Percentiles rank a stretch among this genome's conserved stretches.
Evolutionary conservation across 768 basidiomycete genomes (phyloP).

Genomic region (Termitomyces titanicus): DNA sequence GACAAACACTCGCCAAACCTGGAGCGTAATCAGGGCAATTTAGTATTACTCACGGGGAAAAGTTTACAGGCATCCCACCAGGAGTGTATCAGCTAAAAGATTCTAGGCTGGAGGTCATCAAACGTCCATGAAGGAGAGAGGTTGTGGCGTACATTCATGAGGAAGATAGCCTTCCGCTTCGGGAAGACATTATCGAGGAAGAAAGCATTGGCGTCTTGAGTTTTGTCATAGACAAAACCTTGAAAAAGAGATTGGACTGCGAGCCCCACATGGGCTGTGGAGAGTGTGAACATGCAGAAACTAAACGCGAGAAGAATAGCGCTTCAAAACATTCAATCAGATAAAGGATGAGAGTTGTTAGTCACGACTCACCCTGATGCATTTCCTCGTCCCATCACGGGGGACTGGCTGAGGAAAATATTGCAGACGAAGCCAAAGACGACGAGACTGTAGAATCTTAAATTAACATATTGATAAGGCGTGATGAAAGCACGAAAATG

Average conservation of each 20-base stretch:
- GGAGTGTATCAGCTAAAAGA: conserved; percentile 21
- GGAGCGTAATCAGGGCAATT: neutral
- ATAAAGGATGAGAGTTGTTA: neutral
- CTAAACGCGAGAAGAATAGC: conserved; percentile 20
- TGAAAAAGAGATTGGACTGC: conserved; percentile 22
- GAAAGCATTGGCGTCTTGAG: conserved; percentile 14
- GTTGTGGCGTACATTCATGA: conserved; percentile 21
- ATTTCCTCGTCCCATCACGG: conserved; percentile 17
- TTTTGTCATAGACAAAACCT: conserved; percentile 20
- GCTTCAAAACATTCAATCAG: neutral
- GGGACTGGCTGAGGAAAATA: conserved; percentile 16
- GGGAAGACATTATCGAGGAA: conserved; percentile 24
- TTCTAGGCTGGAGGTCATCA: conserved; percentile 12
- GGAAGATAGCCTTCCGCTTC: conserved; percentile 23
- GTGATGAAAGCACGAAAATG: neutral
- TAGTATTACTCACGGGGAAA: neutral
- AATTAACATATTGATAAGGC: neutral
- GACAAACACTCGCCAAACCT: conserved; percentile 26
- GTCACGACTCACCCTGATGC: conserved; percentile 15
- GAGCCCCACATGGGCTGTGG: conserved; percentile 23
- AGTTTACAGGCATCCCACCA: conserved; percentile 11
- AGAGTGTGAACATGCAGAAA: conserved; percentile 23
- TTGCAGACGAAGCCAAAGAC: conserved; percentile 22
- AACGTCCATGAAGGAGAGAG: neutral
- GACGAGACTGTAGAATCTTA: conserved; percentile 15